Evolutionary conservation across 148 eudicot genomes (phyloP), one percentile per base, ranked within the genome.

Genomic region (Mesembryanthemum crystallinum): DNA sequence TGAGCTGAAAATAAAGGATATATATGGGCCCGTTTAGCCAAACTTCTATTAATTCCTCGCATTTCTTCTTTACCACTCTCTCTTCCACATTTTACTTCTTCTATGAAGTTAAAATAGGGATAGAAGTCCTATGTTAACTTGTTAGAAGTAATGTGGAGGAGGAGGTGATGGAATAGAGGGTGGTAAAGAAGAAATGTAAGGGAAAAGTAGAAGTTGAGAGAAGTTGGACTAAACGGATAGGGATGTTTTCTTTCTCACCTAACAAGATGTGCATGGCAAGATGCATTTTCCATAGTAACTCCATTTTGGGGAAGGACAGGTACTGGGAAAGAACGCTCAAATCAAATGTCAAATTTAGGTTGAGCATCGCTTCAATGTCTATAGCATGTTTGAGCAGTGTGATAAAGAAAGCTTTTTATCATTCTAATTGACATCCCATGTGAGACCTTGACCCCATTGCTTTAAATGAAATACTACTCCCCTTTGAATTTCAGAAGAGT

Each of bases 391-490:
- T 62, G 33, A 21, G 11, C 35, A 30, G 27, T 52, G 39, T 54
- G 73, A 54, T 7, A 20, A 18, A 8, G 62, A 52, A 54, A 71
- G 62, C 27, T 47, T 51, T 69, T 28, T 49, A 47, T 28, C 43
- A 15, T 29, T 71, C 5, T 54, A 52, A 15, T 25, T n/a, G 13
- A 71, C 73, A 71, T 71, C 27, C 73, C 73, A 71, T 54, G 73
- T 54, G 73, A 71, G 73, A 71, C 20, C 73, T 28, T 58, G 23
- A 71, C 73, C 69, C 69, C 69, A 32, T 18, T 20, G 23, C 73
- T 67, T 39, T 49, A 49, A 69, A 69, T 69, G 59, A 17, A 52
- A 24, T 1, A 18, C 12, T 69, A 13, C 4, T 7, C 1, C 45
- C 24, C 25, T 64, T 32, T 32, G 23, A 64, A 32, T 64, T 32